Evolutionary conservation across 2,329 filamentous ascomycete genomes (phyloP).

Genomic region (Alternaria sp.): DNA sequence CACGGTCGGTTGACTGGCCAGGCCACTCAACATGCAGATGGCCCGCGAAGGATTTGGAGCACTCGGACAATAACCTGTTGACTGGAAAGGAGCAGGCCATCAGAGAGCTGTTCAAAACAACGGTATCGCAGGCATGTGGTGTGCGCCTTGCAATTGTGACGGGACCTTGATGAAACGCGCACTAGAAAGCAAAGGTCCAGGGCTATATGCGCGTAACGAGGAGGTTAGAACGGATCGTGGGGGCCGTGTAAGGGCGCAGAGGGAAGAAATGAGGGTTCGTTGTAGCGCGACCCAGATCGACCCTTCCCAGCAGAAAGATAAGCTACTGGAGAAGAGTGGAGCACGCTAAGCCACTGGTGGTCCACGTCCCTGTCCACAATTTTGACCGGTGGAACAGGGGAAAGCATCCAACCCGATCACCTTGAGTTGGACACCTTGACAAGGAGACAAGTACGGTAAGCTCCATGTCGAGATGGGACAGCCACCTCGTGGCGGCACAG

Average conservation of each 20-base stretch:
- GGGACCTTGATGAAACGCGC: conserved; percentile 3
- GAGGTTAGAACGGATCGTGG: conserved; percentile 13
- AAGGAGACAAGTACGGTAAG: neutral
- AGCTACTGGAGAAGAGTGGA: conserved; percentile 23
- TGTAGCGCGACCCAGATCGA: conserved; percentile 22
- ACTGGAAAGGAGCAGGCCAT: neutral
- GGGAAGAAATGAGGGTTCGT: conserved; percentile 19
- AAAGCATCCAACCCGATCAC: neutral
- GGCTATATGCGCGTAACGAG: neutral
- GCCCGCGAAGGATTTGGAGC: neutral
- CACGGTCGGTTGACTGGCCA: conserved; percentile 1
- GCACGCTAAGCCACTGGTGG: conserved; percentile 8
- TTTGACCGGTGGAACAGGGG: conserved; percentile 11
- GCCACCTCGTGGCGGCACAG: conserved; percentile 14
- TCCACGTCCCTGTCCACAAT: neutral
- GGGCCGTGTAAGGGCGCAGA: conserved; percentile 15
- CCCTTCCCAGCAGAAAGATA: conserved; percentile 14
- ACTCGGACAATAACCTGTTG: neutral
- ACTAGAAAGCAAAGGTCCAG: neutral
- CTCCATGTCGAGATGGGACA: neutral
- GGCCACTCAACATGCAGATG: neutral
- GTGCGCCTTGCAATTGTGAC: neutral
- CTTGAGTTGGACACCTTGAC: conserved; percentile 6
- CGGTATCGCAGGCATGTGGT: neutral
- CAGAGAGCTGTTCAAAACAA: neutral